Percentiles rank a stretch among this genome's conserved stretches.
Conservation (phyloP, 257 asterid species). For the Leonotis leonurus region DNA sequence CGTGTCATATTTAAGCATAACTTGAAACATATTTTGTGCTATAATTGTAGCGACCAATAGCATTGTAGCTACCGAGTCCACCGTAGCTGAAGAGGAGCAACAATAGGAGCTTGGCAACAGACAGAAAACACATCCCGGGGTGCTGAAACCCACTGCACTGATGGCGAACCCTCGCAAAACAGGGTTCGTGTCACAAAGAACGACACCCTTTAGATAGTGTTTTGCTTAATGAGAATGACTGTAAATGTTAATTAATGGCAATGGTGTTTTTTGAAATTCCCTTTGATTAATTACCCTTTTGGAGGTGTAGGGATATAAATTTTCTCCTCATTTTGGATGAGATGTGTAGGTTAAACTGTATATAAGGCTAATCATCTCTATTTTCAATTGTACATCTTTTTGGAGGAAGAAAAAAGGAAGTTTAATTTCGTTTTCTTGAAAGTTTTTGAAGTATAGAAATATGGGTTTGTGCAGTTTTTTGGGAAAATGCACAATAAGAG, state of each 20-base stretch:
- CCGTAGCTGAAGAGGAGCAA: conserved; percentile 11
- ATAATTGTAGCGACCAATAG: too few relatives aligned
- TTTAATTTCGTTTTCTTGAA: too few relatives aligned
- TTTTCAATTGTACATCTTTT: conserved; percentile 14
- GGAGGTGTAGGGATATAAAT: neutral
- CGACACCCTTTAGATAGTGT: too few relatives aligned
- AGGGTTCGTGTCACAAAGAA: too few relatives aligned
- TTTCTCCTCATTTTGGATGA: conserved; percentile 8
- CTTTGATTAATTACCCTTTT: neutral
- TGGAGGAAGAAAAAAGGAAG: too few relatives aligned
- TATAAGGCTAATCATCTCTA: conserved; percentile 12
- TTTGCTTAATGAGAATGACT: too few relatives aligned
- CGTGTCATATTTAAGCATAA: neutral
- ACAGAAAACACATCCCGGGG: conserved; percentile 4
- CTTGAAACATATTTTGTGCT: neutral
- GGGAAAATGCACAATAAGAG: too few relatives aligned
- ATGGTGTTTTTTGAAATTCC: conserved; percentile 3
- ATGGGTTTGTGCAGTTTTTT: too few relatives aligned
- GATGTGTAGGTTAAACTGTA: conserved; percentile 22
- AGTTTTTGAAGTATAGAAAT: too few relatives aligned
- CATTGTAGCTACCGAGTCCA: neutral
- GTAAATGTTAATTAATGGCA: too few relatives aligned
- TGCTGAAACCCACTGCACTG: conserved; percentile 1
- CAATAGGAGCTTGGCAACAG: conserved; percentile 7
- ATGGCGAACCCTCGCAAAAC: too few relatives aligned